Base-by-base conservation (phyloP, 164 flowering plant genomes). In the Stephania yunnanensis region DNA sequence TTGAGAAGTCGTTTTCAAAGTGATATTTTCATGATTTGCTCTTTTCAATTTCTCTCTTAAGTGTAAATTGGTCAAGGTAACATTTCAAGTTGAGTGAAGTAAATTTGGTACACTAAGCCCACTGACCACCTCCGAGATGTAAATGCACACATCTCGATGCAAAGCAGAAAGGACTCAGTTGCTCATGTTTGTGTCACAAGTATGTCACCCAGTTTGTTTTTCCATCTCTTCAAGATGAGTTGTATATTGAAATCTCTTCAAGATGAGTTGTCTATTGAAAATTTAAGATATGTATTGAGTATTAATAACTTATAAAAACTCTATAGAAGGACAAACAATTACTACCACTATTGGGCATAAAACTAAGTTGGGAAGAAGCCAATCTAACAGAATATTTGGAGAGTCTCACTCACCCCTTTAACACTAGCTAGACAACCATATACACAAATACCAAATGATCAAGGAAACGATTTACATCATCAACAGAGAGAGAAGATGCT, bases 391-490 rank as follows among this genome's bases (percentile, higher is more conserved):
- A 61, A 61, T 7, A 61, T 61, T 17, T 61, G 66, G 25, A 58
- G 65, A 58, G n/a, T 58, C 64, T 5, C 29, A 7, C 66, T 19
- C 20, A 36, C 42, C 42, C 42, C 42, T 19, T 25, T 61, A 61
- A 20, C 29, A 61, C 66, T 19, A 29, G 20, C 66, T 61, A 61
- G 25, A 61, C 7, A 69, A 15, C 22, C 68, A 71, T 55, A 71
- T 22, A 46, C 25, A 71, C 53, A 71, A 13, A 36, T 29, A 50
- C 29, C 46, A 46, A 46, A 45, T 13, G 58, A 71, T 25, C 1
- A 67, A 71, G 36, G 44, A 74, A 76, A 77, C 46, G 71, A 71
- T 80, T 74, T 77, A 77, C 77, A 80, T 53, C 71, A 53, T 64
- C 79, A 22, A 10, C 29, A 42, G 68, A 29, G 22, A 69, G 55